phyloP scores from a whole-genome alignment of 306 rosid genomes.

The Dalbergia oliveri region DNA sequence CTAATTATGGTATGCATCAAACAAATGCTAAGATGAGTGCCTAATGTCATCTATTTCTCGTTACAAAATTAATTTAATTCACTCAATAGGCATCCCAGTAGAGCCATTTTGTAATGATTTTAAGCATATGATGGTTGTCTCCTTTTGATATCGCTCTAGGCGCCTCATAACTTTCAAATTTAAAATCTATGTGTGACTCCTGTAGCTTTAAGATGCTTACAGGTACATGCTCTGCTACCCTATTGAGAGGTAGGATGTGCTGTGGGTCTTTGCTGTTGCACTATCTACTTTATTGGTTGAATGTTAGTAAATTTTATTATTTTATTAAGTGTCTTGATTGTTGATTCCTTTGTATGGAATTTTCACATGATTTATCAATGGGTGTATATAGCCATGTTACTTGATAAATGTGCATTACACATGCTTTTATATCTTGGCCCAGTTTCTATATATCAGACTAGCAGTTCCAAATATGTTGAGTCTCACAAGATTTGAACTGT shows the following conservation, averaged over 20 bases:
- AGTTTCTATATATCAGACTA: slow-evolving; percentile 8
- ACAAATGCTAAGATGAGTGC: slow-evolving; percentile 41
- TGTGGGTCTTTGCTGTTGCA: slow-evolving; percentile 85
- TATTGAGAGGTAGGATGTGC: slow-evolving; percentile 88
- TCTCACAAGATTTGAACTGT: slow-evolving; percentile 29
- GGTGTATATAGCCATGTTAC: slow-evolving; percentile 29
- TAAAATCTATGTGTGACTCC: slow-evolving; percentile 59
- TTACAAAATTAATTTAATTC: slow-evolving; percentile 37
- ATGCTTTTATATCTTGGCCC: slow-evolving; percentile 20
- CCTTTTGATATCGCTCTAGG: slow-evolving; percentile 41
- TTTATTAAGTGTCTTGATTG: slow-evolving; percentile 51
- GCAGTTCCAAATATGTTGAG: slow-evolving; percentile 17
- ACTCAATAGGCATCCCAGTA: slow-evolving; percentile 44
- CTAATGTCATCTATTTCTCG: slow-evolving; percentile 34
- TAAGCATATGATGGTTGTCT: slow-evolving; percentile 49
- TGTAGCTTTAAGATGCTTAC: slow-evolving; percentile 86
- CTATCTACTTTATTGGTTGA: slow-evolving; percentile 75
- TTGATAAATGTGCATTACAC: slow-evolving; percentile 32
- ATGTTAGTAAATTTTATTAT: slow-evolving; percentile 76
- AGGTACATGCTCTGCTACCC: slow-evolving; percentile 83
- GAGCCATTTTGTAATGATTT: slow-evolving; percentile 46
- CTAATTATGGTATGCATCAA: slow-evolving; percentile 26
- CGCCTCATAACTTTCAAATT: slow-evolving; percentile 40
- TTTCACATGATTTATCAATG: slow-evolving; percentile 42
- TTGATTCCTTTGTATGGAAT: slow-evolving; percentile 34